Percentiles rank a stretch among this genome's conserved stretches.
These are phyloP conservation scores for Begonia loranthoides DNA, from an alignment of 306 rosid species.

Conservation along the genomic window DNA sequence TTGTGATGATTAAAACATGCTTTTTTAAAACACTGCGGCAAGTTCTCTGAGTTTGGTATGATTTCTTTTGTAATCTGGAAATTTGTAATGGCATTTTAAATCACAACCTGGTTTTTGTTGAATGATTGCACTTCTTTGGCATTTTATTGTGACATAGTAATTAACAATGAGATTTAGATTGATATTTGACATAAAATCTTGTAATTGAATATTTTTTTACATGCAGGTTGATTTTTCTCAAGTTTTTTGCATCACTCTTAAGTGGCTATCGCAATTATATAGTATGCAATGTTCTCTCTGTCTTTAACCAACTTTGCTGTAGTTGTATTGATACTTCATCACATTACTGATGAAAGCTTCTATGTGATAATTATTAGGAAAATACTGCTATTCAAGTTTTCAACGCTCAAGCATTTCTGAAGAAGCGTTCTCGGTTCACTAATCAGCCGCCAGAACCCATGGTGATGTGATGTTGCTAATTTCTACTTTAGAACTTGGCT, in stretches of 20 bases:
- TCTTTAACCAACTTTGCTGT: not conserved
- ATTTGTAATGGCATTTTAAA: too few relatives aligned
- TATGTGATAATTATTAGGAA: conserved; percentile 37
- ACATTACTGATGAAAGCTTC: conserved; percentile 9
- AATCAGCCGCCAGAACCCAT: conserved; percentile 82
- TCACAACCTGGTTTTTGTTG: not conserved
- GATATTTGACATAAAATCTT: conserved; percentile 5
- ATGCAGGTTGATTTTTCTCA: conserved; percentile 86
- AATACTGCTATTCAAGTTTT: conserved; percentile 59
- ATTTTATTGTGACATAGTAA: not conserved
- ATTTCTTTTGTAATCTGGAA: too few relatives aligned
- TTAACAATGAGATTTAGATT: not conserved
- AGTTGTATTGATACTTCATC: conserved; percentile 4
- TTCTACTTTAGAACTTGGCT: not conserved
- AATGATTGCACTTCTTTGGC: not conserved
- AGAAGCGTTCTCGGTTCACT: conserved; percentile 81
- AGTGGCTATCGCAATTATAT: conserved; percentile 96
- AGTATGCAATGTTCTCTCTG: conserved; percentile 29
- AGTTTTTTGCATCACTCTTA: conserved; percentile 85
- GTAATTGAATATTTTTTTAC: conserved; percentile 6
- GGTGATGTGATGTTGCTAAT: conserved; percentile 33
- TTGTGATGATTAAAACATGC: too few relatives aligned
- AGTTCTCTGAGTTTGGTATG: too few relatives aligned
- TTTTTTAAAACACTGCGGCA: too few relatives aligned
- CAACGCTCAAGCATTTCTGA: conserved; percentile 82